phyloP scores from a whole-genome alignment of 306 rosid species.

The Cajanus cajan region DNA sequence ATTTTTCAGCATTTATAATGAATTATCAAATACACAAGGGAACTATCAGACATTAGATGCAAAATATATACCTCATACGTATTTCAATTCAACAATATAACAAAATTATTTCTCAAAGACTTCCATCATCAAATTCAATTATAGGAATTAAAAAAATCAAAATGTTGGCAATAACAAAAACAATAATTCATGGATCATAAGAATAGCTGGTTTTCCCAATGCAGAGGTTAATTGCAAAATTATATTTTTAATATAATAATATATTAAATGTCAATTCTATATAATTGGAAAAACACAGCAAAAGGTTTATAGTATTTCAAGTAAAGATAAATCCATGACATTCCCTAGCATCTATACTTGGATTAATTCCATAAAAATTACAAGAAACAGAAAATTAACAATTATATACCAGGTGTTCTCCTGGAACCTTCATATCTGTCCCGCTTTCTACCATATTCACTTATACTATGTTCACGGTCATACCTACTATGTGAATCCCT shows the following conservation, averaged over 20 bases:
- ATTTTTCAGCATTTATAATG: too few species aligned
- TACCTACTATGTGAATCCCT: slow-evolving; percentile 62
- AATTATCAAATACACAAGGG: too few species aligned
- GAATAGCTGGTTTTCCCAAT: slow-evolving; percentile 20
- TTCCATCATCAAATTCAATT: slow-evolving; percentile 21
- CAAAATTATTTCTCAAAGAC: too few species aligned
- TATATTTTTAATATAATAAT: background rate
- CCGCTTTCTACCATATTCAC: slow-evolving; percentile 57
- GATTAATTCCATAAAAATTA: slow-evolving; percentile 7
- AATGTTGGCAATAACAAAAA: background rate
- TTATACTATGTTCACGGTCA: too few species aligned
- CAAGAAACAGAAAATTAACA: background rate
- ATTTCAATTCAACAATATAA: too few species aligned
- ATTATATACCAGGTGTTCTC: slow-evolving; percentile 69
- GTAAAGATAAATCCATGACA: too few species aligned
- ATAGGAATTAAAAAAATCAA: slow-evolving; percentile 4
- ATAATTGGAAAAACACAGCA: background rate
- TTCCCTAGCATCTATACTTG: slow-evolving; percentile 7
- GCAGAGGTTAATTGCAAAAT: slow-evolving; percentile 4
- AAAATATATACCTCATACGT: too few species aligned
- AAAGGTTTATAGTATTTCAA: too few species aligned
- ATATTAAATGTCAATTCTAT: slow-evolving; percentile 1
- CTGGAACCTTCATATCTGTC: slow-evolving; percentile 72
- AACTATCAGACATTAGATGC: too few species aligned
- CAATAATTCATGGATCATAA: background rate